These are phyloP conservation scores for Phytophthora sojae DNA, from an alignment of 352 stramenopile species.

Conservation along the genomic window DNA sequence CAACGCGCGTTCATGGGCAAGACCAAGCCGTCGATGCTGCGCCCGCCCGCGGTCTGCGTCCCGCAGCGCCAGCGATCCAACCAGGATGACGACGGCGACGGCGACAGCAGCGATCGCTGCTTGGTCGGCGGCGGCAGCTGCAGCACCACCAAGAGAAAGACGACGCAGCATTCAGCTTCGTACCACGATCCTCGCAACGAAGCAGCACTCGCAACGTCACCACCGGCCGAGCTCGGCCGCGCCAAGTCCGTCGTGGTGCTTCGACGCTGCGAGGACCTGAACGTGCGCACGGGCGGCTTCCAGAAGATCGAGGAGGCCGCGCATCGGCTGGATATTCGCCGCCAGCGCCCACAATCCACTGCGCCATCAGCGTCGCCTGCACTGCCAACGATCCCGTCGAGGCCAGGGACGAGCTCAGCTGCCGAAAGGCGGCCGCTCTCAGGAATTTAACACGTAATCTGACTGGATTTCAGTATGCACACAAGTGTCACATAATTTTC, in stretches of 20 bases:
- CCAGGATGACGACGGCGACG: conserved; percentile 26
- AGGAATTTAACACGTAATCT: neutral
- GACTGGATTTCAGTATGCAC: conserved; percentile 30
- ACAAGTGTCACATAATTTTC: conserved; percentile 15
- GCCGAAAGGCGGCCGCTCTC: conserved; percentile 18
- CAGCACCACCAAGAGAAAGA: conserved; percentile 4
- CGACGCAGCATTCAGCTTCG: conserved; percentile 23
- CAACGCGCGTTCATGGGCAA: conserved; percentile 19
- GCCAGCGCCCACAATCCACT: conserved; percentile 21
- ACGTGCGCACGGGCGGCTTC: conserved; percentile 79
- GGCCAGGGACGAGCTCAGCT: conserved; percentile 11
- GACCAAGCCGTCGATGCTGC: conserved; percentile 10
- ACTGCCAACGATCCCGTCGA: conserved; percentile 16
- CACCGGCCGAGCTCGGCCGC: neutral
- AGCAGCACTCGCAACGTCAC: conserved; percentile 8
- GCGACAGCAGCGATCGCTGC: neutral
- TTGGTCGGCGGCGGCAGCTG: neutral
- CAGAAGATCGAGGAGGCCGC: conserved; percentile 81
- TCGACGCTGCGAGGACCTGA: conserved; percentile 71
- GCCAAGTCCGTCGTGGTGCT: conserved; percentile 51
- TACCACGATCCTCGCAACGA: conserved; percentile 6
- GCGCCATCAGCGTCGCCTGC: neutral
- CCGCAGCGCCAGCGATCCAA: conserved; percentile 23
- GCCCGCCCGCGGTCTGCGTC: conserved; percentile 5
- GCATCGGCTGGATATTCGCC: conserved; percentile 46